Percentiles rank a stretch among this genome's conserved stretches.
phyloP scores from a whole-genome alignment of 306 rosid genomes.

The Macrotyloma uniflorum region DNA sequence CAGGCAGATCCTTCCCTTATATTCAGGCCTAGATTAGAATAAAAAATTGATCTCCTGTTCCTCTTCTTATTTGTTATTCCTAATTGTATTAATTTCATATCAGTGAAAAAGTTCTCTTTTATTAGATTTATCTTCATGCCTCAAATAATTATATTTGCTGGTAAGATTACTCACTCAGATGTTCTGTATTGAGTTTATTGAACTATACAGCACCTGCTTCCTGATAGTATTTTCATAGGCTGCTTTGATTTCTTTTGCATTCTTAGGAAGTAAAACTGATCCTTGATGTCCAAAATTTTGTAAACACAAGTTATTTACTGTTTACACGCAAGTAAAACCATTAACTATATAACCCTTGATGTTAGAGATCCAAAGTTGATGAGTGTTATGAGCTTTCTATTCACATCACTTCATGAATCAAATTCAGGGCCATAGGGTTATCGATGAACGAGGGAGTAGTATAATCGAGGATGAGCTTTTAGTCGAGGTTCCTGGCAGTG shows the following conservation, averaged over 20 bases:
- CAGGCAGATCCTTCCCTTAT: background rate
- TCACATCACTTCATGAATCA: constrained; percentile 30
- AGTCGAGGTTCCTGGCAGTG: constrained; percentile 90
- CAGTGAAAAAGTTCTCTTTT: background rate
- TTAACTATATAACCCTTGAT: constrained; percentile 5
- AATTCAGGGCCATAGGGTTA: constrained; percentile 50
- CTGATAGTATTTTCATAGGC: background rate
- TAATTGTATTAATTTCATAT: no score
- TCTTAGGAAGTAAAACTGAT: background rate
- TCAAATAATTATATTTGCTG: no score
- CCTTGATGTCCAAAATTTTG: background rate
- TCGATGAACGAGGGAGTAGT: constrained; percentile 43
- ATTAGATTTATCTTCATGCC: no score
- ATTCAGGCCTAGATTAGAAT: background rate
- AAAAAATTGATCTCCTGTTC: no score
- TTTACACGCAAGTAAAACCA: background rate
- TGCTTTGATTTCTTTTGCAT: background rate
- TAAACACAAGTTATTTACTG: background rate
- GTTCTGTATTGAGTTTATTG: background rate
- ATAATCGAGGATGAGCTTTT: constrained; percentile 62
- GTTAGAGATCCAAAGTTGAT: background rate
- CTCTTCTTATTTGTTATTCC: no score
- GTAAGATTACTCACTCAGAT: background rate
- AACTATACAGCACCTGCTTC: background rate
- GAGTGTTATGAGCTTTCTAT: background rate